These are phyloP conservation scores for Leucogyrophana mollusca DNA, from an alignment of 768 basidiomycete genomes.

Conservation along the genomic window DNA sequence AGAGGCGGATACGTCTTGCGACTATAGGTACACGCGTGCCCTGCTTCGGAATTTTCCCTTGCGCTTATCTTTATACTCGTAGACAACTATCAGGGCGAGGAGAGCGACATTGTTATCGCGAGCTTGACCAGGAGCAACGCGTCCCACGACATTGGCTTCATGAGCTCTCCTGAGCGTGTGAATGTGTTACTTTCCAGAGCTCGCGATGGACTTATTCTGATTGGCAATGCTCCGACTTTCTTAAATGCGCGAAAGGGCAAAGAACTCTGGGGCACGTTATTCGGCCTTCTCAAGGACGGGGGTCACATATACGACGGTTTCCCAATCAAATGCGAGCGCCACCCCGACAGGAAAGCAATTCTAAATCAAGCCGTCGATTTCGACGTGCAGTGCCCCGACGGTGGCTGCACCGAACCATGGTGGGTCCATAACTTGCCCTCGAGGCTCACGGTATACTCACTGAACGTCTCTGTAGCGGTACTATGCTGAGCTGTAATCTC, in stretches of 20 bases:
- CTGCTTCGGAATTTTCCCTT: too few species aligned
- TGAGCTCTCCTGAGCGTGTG: conserved; percentile 66
- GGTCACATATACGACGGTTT: conserved; percentile 58
- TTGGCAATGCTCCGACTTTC: conserved; percentile 66
- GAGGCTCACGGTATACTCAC: neutral
- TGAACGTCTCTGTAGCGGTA: conserved; percentile 36
- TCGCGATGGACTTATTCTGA: conserved; percentile 60
- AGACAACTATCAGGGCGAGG: conserved; percentile 82
- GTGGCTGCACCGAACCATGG: conserved; percentile 64
- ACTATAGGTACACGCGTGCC: conserved; percentile 53
- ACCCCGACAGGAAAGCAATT: conserved; percentile 39
- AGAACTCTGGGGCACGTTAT: conserved; percentile 50
- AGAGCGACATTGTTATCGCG: conserved; percentile 65
- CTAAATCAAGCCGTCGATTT: conserved; percentile 48
- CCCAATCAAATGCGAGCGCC: conserved; percentile 57
- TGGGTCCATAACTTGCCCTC: conserved; percentile 23
- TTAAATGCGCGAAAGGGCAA: conserved; percentile 46
- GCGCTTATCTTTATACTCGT: neutral
- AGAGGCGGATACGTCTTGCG: conserved; percentile 52
- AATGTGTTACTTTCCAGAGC: conserved; percentile 73
- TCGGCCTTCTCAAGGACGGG: conserved; percentile 40
- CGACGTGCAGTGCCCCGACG: conserved; percentile 51
- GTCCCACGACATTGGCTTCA: conserved; percentile 62
- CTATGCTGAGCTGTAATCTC: conserved; percentile 44
- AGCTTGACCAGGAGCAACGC: conserved; percentile 62